Evolutionary conservation across 306 rosid genomes (phyloP).

Genomic region (Quercus berberidifolia): DNA sequence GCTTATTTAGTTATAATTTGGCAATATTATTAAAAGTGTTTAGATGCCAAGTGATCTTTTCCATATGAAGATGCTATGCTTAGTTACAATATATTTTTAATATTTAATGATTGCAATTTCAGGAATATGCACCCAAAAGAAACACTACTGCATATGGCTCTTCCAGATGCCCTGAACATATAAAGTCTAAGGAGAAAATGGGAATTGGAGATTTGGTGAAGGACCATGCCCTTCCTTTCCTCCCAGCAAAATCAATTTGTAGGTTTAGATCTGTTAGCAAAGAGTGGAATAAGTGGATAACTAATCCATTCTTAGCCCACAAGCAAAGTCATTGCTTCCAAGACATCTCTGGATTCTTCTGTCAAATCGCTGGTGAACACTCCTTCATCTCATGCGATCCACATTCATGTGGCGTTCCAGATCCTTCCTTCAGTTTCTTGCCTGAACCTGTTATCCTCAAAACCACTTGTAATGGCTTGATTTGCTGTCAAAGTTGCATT

Average conservation of each 20-base stretch:
- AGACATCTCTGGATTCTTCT: slow-evolving; percentile 30
- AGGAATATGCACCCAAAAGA: not conserved
- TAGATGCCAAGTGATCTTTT: too few relatives aligned
- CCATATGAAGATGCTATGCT: too few relatives aligned
- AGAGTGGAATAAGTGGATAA: slow-evolving; percentile 32
- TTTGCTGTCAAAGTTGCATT: slow-evolving; percentile 22
- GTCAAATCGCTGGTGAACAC: not conserved
- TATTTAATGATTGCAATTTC: slow-evolving; percentile 10
- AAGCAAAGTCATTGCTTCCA: slow-evolving; percentile 23
- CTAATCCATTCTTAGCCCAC: slow-evolving; percentile 19
- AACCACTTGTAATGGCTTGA: slow-evolving; percentile 30
- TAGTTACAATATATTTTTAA: too few relatives aligned
- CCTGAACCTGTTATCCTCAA: slow-evolving; percentile 11
- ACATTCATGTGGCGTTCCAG: slow-evolving; percentile 26
- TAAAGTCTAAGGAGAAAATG: not conserved
- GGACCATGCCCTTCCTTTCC: slow-evolving; percentile 15
- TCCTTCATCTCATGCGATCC: slow-evolving; percentile 31
- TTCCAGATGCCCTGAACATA: not conserved
- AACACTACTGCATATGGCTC: not conserved
- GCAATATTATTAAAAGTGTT: too few relatives aligned
- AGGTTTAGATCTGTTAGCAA: slow-evolving; percentile 35
- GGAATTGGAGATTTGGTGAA: slow-evolving; percentile 11
- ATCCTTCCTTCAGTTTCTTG: slow-evolving; percentile 24
- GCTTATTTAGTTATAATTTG: too few relatives aligned
- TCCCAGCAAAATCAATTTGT: slow-evolving; percentile 43